Evolutionary conservation across 495 filamentous ascomycete species (phyloP).

Genomic region (Cudoniella acicularis): DNA sequence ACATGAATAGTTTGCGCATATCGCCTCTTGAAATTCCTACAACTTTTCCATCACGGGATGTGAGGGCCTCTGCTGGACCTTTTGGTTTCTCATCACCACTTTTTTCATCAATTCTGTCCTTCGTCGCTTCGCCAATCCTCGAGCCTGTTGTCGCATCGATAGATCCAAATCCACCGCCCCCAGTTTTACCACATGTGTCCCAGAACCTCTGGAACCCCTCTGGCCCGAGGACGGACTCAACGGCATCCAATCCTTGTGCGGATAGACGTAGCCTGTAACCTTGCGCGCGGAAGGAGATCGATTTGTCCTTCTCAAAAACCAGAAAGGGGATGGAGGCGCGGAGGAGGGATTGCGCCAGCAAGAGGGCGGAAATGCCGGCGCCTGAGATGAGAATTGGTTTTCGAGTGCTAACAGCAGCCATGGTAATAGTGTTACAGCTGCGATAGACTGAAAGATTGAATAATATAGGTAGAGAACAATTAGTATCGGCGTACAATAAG

Average conservation of each 20-base stretch:
- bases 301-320: constrained; percentile 48
- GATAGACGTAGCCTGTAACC: constrained; percentile 54
- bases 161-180: constrained; percentile 39
- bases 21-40: constrained; percentile 49
- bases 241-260: constrained; percentile 45
- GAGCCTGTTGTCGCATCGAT: constrained; percentile 42
- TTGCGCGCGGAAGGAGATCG: constrained; percentile 46
- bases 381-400: constrained; percentile 53
- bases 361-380: constrained; percentile 47
- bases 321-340: constrained; percentile 43
- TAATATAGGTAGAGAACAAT: not conserved
- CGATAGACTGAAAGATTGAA: not conserved
- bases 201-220: constrained; percentile 45
- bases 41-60: constrained; percentile 44
- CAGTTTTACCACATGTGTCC: constrained; percentile 48
- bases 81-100: not conserved
- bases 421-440: constrained; percentile 6
- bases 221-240: constrained; percentile 46
- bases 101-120: not conserved
- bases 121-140: constrained; percentile 14
- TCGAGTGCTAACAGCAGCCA: constrained; percentile 17
- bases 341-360: constrained; percentile 45
- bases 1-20: constrained; percentile 44
- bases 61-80: constrained; percentile 19
- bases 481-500: not conserved